phyloP scores from a whole-genome alignment of 345 rosid genomes.

The Tarenaya hassleriana region DNA sequence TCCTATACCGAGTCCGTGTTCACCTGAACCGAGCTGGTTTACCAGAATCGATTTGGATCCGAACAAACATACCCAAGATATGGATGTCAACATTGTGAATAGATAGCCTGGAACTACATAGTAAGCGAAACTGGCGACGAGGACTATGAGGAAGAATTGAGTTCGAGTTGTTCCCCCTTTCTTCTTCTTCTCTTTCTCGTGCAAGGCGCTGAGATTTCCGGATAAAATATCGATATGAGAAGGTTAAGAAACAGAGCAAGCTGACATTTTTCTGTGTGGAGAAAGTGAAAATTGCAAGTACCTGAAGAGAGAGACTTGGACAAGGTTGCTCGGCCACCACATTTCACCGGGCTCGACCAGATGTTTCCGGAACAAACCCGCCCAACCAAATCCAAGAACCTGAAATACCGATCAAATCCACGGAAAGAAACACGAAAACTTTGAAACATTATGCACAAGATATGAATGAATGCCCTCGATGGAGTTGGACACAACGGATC shows the following conservation, averaged over 20 bases:
- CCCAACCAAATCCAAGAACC: conserved; percentile 88
- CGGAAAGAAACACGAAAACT: too few relatives aligned
- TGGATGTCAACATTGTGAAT: conserved; percentile 40
- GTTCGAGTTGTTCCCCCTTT: conserved; percentile 44
- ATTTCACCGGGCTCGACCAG: conserved; percentile 81
- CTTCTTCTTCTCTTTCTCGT: conserved; percentile 47
- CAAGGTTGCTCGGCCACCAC: conserved; percentile 86
- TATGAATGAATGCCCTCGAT: neutral
- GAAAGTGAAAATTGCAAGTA: conserved; percentile 18
- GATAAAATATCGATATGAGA: neutral
- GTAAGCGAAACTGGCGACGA: conserved; percentile 59
- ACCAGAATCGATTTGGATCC: conserved; percentile 52
- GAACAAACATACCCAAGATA: conserved; percentile 84
- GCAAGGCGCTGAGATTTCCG: conserved; percentile 50
- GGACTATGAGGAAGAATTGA: conserved; percentile 59
- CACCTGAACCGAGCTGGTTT: conserved; percentile 75
- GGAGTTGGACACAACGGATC: neutral
- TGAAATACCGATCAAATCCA: conserved; percentile 11
- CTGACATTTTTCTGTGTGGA: too few relatives aligned
- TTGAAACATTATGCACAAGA: too few relatives aligned
- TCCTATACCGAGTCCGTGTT: conserved; percentile 65
- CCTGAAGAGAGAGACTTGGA: conserved; percentile 80
- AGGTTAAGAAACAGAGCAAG: neutral
- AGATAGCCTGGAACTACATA: conserved; percentile 60
- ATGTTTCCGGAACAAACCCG: conserved; percentile 61